Evolutionary conservation across 1,284 basidiomycete genomes (phyloP), one percentile per base, ranked within the genome.

Genomic region (Cryptococcus floricola): DNA sequence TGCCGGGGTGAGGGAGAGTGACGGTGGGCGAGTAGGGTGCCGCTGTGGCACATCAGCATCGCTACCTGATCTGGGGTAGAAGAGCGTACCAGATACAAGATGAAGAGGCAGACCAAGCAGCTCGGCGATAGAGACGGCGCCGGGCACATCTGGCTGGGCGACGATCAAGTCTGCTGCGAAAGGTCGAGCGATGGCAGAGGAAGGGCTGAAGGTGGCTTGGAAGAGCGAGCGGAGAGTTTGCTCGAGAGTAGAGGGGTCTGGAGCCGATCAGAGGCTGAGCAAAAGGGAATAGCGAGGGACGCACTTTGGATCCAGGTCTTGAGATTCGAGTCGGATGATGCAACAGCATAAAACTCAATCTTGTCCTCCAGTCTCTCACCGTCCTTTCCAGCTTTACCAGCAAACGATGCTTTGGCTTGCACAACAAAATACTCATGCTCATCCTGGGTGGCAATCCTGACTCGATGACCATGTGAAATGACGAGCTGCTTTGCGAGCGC

Each of bases 11-110:
- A 0, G 83, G 80, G 65, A 87, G 87, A 3, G 80, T 75, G 2
- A 80, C 78, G 0, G 85, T 87, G 0, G 84, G 80, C 44, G 75
- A 83, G 84, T 85, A 87, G 19, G 85, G 85, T 85, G 87, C 87
- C 0, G 83, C 84, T 85, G 25, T 10, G 10, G 7, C 6, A 34
- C 3, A 34, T 34, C 31, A 55, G 13, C 7, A 10, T 16, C 19
- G 9, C 23, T 25, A 23, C 44, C 31, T 10, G 1, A 6, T 34
- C 31, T 34, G 31, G 31, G 1, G 31, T 8, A 27, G 27, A 14
- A 46, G 25, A 10, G 14, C 82, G 62, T 56, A 84, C 83, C 85
- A 66, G 84, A 84, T 38, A 80, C 81, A 61, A 85, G 70, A 38
- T 82, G 75, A 8, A 85, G 69, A 0, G 85, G 85, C 39, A 86